Conservation (phyloP, 1,139 yeast genomes). For the Hyphopichia khmerensis region DNA sequence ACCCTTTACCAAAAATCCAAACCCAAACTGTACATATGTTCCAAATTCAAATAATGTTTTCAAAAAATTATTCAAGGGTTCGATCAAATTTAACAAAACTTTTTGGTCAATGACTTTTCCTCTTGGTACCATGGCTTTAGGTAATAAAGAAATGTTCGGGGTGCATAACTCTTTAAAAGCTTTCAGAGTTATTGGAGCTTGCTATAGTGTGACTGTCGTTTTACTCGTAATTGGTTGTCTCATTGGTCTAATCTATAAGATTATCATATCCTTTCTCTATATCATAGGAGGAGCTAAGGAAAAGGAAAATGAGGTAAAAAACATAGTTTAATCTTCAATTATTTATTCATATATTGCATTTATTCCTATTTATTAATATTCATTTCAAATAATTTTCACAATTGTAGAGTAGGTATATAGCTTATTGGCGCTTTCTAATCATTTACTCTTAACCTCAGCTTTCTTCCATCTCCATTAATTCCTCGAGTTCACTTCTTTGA, state of each 20-base stretch:
- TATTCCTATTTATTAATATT: no score
- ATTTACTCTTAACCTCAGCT: no score
- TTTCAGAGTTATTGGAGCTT: slow-evolving; percentile 60
- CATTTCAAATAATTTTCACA: no score
- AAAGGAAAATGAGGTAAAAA: background rate
- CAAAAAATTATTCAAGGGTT: slow-evolving; percentile 20
- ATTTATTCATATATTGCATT: no score
- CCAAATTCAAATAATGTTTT: slow-evolving; percentile 13
- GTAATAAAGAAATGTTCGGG: slow-evolving; percentile 50
- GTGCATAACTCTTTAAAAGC: slow-evolving; percentile 46
- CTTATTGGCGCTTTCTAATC: no score
- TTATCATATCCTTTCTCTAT: background rate
- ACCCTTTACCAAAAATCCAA: slow-evolving; percentile 31
- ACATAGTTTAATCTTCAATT: background rate
- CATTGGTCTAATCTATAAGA: slow-evolving; percentile 22
- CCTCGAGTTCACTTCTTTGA: no score
- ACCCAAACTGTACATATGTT: slow-evolving; percentile 16
- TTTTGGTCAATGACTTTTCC: slow-evolving; percentile 95
- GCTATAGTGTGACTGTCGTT: slow-evolving; percentile 48
- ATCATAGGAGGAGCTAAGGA: background rate
- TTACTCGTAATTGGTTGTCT: slow-evolving; percentile 30
- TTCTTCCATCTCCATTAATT: no score
- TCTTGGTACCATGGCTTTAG: slow-evolving; percentile 74
- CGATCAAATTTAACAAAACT: slow-evolving; percentile 50
- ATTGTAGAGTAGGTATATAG: no score